Evolutionary conservation across 2,329 filamentous ascomycete genomes (phyloP).

Genomic region (Aureobasidium sp.): DNA sequence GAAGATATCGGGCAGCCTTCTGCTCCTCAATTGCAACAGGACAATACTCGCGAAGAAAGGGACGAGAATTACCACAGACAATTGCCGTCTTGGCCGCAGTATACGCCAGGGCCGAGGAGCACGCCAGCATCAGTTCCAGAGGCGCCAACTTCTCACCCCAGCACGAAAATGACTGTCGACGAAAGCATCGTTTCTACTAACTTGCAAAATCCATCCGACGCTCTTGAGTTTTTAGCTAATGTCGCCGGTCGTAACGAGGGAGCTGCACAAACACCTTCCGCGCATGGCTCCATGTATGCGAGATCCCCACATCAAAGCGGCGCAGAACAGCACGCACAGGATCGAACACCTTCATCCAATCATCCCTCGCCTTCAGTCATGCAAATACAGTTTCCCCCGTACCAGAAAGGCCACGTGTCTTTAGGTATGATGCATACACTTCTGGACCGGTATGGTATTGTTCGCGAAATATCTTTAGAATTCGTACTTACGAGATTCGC

Average conservation of each 20-base stretch:
- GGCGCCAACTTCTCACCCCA: conserved; percentile 3
- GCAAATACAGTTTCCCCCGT: conserved; percentile 22
- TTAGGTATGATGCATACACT: conserved; percentile 26
- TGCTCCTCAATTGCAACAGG: neutral
- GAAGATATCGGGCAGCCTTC: neutral
- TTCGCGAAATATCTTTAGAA: neutral
- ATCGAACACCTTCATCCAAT: neutral
- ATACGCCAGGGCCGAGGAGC: neutral
- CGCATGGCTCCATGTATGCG: conserved; percentile 24
- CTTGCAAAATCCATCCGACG: conserved; percentile 30
- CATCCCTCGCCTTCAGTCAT: neutral
- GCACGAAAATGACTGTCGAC: conserved; percentile 22
- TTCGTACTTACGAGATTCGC: neutral
- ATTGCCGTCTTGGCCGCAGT: conserved; percentile 1
- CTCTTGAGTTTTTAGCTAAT: conserved; percentile 28
- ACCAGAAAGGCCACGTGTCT: conserved; percentile 24
- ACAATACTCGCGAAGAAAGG: neutral
- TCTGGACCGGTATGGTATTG: conserved; percentile 15
- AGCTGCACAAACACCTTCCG: conserved; percentile 25
- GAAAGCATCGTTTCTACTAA: conserved; percentile 28
- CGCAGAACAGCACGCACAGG: neutral
- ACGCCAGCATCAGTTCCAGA: neutral
- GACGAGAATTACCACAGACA: neutral
- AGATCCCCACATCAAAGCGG: conserved; percentile 16
- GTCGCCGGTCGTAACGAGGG: conserved; percentile 28